Evolutionary conservation across 106 monocot genomes (phyloP), one percentile per base, ranked within the genome.

Genomic region (Narthecium ossifragum): DNA sequence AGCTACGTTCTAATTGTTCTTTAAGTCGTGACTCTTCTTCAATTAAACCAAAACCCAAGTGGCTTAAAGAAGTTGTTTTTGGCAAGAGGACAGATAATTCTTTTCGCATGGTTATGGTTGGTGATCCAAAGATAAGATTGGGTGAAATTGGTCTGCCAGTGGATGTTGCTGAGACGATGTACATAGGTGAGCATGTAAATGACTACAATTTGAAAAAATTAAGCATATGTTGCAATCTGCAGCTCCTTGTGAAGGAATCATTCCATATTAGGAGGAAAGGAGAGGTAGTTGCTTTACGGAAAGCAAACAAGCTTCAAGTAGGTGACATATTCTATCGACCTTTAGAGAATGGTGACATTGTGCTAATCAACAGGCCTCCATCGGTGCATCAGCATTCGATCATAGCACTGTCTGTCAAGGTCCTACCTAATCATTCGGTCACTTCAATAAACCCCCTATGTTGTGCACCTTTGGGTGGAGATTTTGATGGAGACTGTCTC

Each of bases 401-500:
- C 9, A 75, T 96, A 59, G 80, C 80, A 34, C 55, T 90, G 22
- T 75, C 78, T 24, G 90, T 69, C 10, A 86, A 69, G 59, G 70
- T 76, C 70, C 78, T 84, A 17, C 72, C 68, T 29, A 64, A 47
- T 62, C 63, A 59, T 17, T 70, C 52, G 21, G 83, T 69, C 10
- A 25, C 81, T 62, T 80, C 90, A 30, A 83, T 96, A 66, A 96
- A 96, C 62, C 94, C 94, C 1, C 56, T 96, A 31, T 86, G 80
- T 51, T 96, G 94, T 71, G 59, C 78, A 39, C 94, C 94, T 67
- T 63, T 96, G 2, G 57, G 62, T 43, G 94, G 94, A 37, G 94
- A 96, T 64, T 96, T 96, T 76, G 94, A 96, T 77, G 94, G 94
- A 57, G 94, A 96, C 43, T 86, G 90, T 64, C 75, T 96, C 31